Conservation (phyloP, 2,329 filamentous ascomycete species). For the Sporothrix pallida region DNA sequence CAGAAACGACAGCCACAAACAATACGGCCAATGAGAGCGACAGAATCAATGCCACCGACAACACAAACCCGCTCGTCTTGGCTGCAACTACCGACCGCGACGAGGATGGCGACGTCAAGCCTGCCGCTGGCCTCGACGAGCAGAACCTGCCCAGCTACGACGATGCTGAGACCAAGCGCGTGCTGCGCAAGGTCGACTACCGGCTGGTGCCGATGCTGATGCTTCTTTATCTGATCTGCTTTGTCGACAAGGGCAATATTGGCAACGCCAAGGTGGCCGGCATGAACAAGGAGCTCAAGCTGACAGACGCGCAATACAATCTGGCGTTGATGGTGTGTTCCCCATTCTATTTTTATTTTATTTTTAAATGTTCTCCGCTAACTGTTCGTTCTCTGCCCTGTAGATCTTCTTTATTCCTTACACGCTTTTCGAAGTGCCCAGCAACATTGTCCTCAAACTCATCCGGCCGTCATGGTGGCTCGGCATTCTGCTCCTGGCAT, state of each 20-base stretch:
- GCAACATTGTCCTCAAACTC: constrained; percentile 69
- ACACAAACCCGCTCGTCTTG: constrained; percentile 37
- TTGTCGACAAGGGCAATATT: constrained; percentile 61
- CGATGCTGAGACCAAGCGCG: constrained; percentile 24
- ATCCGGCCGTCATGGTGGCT: constrained; percentile 67
- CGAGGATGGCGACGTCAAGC: constrained; percentile 47
- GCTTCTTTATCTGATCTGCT: constrained; percentile 70
- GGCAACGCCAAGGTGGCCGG: constrained; percentile 69
- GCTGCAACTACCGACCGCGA: constrained; percentile 63
- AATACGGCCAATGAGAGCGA: constrained; percentile 46
- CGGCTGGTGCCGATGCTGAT: constrained; percentile 68
- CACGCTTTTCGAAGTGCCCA: constrained; percentile 66
- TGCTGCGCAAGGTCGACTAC: constrained; percentile 53
- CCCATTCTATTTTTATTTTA: background rate
- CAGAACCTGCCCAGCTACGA: constrained; percentile 19
- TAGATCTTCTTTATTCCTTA: constrained; percentile 65
- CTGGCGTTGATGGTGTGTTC: constrained; percentile 53
- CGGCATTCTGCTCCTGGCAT: constrained; percentile 68
- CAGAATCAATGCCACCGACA: constrained; percentile 10
- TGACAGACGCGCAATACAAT: constrained; percentile 66
- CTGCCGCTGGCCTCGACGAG: constrained; percentile 41
- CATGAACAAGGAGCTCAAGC: constrained; percentile 61
- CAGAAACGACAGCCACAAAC: constrained; percentile 42
- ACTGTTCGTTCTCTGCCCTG: background rate
- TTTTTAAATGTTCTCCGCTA: background rate